Percentiles rank a stretch among this genome's conserved stretches.
These are phyloP conservation scores for Tylopilus vinaceipallidus DNA, from an alignment of 768 basidiomycete species.

Conservation along the genomic window DNA sequence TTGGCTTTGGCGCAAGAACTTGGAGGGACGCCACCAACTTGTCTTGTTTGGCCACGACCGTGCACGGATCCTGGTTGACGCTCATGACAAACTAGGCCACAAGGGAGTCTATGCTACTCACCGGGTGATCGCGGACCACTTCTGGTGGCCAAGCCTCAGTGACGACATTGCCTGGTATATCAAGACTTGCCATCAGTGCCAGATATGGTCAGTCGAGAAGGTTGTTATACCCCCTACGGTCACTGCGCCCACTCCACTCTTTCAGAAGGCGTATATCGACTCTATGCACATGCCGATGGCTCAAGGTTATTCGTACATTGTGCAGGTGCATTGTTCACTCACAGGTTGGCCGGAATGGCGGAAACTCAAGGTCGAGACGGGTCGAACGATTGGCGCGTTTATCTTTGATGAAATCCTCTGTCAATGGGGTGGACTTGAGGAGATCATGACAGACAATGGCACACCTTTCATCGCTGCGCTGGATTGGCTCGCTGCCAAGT, in stretches of 20 bases:
- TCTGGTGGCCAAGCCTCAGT: too few species aligned
- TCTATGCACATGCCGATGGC: constrained; percentile 40
- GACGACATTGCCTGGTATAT: constrained; percentile 33
- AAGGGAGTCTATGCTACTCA: too few species aligned
- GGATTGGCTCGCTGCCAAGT: constrained; percentile 22
- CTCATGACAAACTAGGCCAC: constrained; percentile 4
- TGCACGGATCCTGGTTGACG: neutral
- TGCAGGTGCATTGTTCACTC: constrained; percentile 37
- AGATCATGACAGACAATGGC: constrained; percentile 45
- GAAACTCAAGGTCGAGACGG: too few species aligned
- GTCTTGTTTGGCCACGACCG: constrained; percentile 7
- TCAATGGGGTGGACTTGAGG: constrained; percentile 38
- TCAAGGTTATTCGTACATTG: constrained; percentile 32
- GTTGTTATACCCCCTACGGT: constrained; percentile 24
- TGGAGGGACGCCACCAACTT: constrained; percentile 21
- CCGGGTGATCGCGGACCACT: too few species aligned
- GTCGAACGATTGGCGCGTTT: too few species aligned
- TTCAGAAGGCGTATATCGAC: constrained; percentile 40
- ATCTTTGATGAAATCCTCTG: too few species aligned
- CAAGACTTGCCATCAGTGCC: constrained; percentile 39
- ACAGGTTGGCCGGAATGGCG: constrained; percentile 35
- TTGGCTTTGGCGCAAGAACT: constrained; percentile 23
- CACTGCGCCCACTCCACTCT: neutral
- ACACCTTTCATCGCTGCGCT: constrained; percentile 28
- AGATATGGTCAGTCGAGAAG: constrained; percentile 21